Base-by-base conservation (phyloP, 768 basidiomycete species). In the Mycena haematopus region DNA sequence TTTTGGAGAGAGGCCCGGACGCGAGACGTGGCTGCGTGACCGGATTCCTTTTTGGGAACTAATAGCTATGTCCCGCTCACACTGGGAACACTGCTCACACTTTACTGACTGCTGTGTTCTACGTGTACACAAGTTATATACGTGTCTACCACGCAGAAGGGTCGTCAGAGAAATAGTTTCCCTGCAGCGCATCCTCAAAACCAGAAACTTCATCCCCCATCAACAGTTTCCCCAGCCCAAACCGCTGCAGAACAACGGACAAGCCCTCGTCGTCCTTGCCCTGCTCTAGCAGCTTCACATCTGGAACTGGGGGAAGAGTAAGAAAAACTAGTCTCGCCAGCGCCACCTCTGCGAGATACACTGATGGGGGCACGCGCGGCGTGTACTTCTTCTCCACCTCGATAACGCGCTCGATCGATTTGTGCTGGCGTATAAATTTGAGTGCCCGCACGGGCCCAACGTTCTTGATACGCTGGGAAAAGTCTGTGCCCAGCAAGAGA, bases 401-500 rank as follows among this genome's bases (percentile, higher is more conserved):
- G 21, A 95, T 74, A 33, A 94, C 79, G 7, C 79, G 75, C 73
- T 95, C 93, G 67, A 96, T 95, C 8, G 84, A 81, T 5, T 86
- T 86, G 71, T 94, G 76, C 66, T 84, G 78, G 52, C 82, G 83
- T 53, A 96, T 92, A 65, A 91, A 85, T 67, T 86, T 87, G 69
- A 93, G 85, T 1, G 93, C 93, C 2, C 87, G 87, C 0, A 77
- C 70, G 1, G 95, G 94, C 0, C 95, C 95, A 1, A 96, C 79
- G 62, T 89, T 87, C 58, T 85, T 90, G 61, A 97, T 91, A 6
- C 95, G 86, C 49, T 89, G 86, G 0, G 92, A 89, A 68, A 96
- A 96, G 74, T 97, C 95, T 2, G 95, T 96, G 13, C 95, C 95
- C 11, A 95, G 82, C 7, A 97, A 81, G 53, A 96, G 84, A 0